Evolutionary conservation across 2,329 filamentous ascomycete genomes (phyloP), one percentile per base, ranked within the genome.

Genomic region (Ramularia endophylla): DNA sequence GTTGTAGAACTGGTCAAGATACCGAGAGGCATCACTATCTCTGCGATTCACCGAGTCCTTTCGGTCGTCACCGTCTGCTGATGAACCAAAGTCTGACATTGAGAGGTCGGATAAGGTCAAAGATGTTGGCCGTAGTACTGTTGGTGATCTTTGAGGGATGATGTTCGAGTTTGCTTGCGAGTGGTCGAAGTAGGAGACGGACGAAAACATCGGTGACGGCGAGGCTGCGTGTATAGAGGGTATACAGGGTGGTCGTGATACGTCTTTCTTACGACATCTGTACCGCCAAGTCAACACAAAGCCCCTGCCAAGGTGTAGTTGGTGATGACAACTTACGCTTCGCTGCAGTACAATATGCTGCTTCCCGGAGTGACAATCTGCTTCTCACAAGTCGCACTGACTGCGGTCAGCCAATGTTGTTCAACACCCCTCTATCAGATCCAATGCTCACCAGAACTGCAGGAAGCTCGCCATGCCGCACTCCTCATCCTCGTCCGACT

Each of bases 311-410:
- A 30, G 27, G 35, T 15, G 29, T 19, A 13, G 28, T 8, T 27
- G n/a, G n/a, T 11, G 18, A n/a, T 20, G 19, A 29, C 27, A 16
- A 33, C 15, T 39, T 69, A 81, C 77, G 72, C 73, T 67, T 81
- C 76, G 38, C 77, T 81, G 65, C 78, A 82, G 59, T 82, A 82
- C 32, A 82, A 66, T 29, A 80, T 69, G 12, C 70, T 70, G 56
- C 76, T 75, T 59, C 73, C 73, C 12, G 78, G 78, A 22, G 74
- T 71, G 39, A 77, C 72, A 54, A 82, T 81, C 64, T 81, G 78
- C 60, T 73, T 79, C 60, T 82, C 78, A 61, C 78, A 82, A 56
- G 74, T 79, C 48, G 78, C 73, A 63, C 78, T 81, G 56, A 11
- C 11, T n/a, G n/a, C 16, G 8, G 29, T 32, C n/a, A 32, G 29